Evolutionary conservation across 2,329 filamentous ascomycete genomes (phyloP), one percentile per base, ranked within the genome.

Genomic region (Nectriaceae sp.): DNA sequence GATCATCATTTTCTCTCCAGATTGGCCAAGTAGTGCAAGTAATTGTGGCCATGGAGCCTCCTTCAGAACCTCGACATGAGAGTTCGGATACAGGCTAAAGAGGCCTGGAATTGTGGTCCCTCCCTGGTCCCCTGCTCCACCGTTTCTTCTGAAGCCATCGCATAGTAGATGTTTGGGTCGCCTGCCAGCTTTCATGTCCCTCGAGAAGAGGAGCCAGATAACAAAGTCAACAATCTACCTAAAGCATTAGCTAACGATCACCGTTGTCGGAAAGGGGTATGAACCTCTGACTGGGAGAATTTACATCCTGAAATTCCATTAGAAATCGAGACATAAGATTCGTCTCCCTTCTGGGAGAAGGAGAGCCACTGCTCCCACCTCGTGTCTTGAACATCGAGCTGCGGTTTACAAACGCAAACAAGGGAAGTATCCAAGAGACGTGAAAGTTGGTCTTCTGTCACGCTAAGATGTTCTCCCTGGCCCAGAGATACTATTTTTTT

Each of bases 101-200:
- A 96, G 63, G 0, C 88, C 90, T 0, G 84, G 86, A 36, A 94
- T 85, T 6, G 59, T 66, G 26, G 74, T 75, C 8, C 53, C 52
- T 2, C 47, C 50, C 11, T 65, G 55, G 5, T 63, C 61, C 5
- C 54, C 60, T 21, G 66, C 69, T 24, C 57, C 63, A 26, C 57
- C 56, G 21, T 70, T 65, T 56, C 77, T 82, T 59, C 87, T 83
- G 60, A 86, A 96, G 20, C 93, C 93, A 74, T 96, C 87, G 58
- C 90, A 92, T 4, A 99, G 79, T 4, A 96, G 62, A 70, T 97
- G 89, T 42, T 82, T 79, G 2, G 87, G 85, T 61, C 79, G 81
- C 42, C 54, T 29, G 10, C 56, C 74, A 67, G 49, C 69, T 70
- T 21, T 65, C 24, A 75, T 71, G 15, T 74, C 70, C 57, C 80